These are phyloP conservation scores for Stevia rebaudiana DNA, from an alignment of 140 eudicot genomes.

Conservation along the genomic window DNA sequence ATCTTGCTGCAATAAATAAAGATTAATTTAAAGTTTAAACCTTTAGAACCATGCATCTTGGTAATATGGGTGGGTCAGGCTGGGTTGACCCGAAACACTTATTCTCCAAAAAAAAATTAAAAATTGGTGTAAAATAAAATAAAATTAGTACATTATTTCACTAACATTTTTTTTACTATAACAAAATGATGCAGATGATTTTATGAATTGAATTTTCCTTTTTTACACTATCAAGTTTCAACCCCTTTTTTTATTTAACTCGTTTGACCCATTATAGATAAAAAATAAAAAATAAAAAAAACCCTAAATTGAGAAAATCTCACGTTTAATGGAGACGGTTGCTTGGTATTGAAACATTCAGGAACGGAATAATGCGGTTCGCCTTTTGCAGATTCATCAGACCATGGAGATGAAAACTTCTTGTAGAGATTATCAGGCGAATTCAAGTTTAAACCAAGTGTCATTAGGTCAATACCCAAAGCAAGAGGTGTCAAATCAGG, in stretches of 20 bases:
- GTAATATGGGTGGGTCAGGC: background rate
- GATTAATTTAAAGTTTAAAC: constrained; percentile 12
- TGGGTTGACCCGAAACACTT: background rate
- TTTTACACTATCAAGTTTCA: background rate
- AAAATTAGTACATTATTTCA: background rate
- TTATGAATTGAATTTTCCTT: background rate
- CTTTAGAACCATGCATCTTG: constrained; percentile 3
- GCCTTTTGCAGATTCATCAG: constrained; percentile 80
- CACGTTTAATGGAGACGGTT: constrained; percentile 54
- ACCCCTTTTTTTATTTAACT: background rate
- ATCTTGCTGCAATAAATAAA: constrained; percentile 47
- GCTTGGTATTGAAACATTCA: constrained; percentile 74
- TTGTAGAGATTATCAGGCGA: constrained; percentile 74
- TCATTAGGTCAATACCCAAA: constrained; percentile 73
- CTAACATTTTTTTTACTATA: background rate
- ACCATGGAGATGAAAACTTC: constrained; percentile 92
- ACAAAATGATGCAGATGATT: background rate
- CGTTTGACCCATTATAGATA: background rate
- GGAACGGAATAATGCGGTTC: constrained; percentile 73
- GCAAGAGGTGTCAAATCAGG: constrained; percentile 79
- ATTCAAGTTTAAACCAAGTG: constrained; percentile 74
- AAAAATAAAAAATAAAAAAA: too few relatives aligned
- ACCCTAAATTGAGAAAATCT: constrained; percentile 20
- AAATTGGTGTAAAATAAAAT: background rate
- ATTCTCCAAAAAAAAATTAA: background rate